Conservation (phyloP, 768 basidiomycete genomes). For the Agaricus sinodeliciosus region DNA sequence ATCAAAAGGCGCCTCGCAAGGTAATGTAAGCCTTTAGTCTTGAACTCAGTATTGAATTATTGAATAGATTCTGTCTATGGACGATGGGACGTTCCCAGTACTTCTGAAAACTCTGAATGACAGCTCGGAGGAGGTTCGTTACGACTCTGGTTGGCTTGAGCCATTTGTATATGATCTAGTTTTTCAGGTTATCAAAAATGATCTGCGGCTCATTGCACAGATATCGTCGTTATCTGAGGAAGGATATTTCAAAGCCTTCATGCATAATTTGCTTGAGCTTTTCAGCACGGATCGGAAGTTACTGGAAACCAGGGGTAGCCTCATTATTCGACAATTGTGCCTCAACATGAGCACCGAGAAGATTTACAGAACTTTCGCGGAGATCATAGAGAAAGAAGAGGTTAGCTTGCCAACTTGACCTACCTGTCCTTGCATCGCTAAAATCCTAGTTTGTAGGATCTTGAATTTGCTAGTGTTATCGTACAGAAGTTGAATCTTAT, state of each 20-base stretch:
- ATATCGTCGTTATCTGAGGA: constrained; percentile 96
- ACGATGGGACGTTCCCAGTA: constrained; percentile 95
- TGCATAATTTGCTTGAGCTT: constrained; percentile 89
- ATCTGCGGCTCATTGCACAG: constrained; percentile 91
- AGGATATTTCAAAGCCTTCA: constrained; percentile 90
- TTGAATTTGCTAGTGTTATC: constrained; percentile 96
- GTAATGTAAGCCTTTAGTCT: constrained; percentile 28
- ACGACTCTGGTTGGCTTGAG: not conserved
- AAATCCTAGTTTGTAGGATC: constrained; percentile 49
- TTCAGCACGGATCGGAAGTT: constrained; percentile 92
- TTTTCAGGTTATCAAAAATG: constrained; percentile 85
- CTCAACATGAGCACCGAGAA: constrained; percentile 90
- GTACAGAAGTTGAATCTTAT: constrained; percentile 97
- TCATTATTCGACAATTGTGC: constrained; percentile 94
- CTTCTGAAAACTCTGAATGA: constrained; percentile 94
- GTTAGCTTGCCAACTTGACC: constrained; percentile 50
- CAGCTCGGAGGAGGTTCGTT: constrained; percentile 81
- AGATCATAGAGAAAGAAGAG: constrained; percentile 97
- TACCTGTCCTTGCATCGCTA: not conserved
- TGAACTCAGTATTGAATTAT: not conserved
- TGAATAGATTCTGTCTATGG: constrained; percentile 83
- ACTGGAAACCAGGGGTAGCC: constrained; percentile 85
- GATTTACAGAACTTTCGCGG: constrained; percentile 93
- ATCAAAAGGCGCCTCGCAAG: constrained; percentile 96
- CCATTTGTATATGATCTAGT: too few species aligned